phyloP scores from a whole-genome alignment of 2,329 filamentous ascomycete genomes.

The Fusarium tricinctum region DNA sequence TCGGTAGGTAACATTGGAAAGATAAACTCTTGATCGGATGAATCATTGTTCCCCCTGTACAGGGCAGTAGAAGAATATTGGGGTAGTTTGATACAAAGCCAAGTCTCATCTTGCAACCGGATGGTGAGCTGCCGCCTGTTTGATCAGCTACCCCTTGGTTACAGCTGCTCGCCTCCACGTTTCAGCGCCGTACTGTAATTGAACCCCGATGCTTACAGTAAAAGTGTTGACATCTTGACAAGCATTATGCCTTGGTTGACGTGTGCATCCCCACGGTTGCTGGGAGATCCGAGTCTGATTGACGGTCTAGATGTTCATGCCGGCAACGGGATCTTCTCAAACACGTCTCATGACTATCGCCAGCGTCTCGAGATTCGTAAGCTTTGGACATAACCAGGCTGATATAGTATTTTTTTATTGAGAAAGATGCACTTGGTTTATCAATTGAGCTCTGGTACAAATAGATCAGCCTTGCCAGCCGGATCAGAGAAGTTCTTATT shows the following conservation, averaged over 20 bases:
- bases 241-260: not conserved
- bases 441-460: slow-evolving; percentile 25
- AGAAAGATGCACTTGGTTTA: not conserved
- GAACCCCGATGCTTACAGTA: slow-evolving; percentile 8
- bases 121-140: slow-evolving; percentile 34
- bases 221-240: not conserved
- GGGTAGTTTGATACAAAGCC: slow-evolving; percentile 28
- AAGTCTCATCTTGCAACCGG: slow-evolving; percentile 40
- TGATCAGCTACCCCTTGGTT: slow-evolving; percentile 38
- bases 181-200: slow-evolving; percentile 23
- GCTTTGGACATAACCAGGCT: slow-evolving; percentile 5
- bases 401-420: not conserved
- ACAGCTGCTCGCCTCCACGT: slow-evolving; percentile 23
- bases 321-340: slow-evolving; percentile 12
- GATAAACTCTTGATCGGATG: slow-evolving; percentile 8
- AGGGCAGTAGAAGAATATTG: not conserved
- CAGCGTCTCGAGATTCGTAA: slow-evolving; percentile 26
- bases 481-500: slow-evolving; percentile 9
- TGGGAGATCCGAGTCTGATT: not conserved
- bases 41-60: not conserved
- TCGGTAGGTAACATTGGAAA: not conserved
- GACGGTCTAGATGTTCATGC: not conserved
- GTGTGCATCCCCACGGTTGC: not conserved
- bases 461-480: slow-evolving; percentile 14
- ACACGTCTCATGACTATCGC: slow-evolving; percentile 31